Base-by-base conservation (phyloP, 164 flowering plant species). In the Umbellularia californica region DNA sequence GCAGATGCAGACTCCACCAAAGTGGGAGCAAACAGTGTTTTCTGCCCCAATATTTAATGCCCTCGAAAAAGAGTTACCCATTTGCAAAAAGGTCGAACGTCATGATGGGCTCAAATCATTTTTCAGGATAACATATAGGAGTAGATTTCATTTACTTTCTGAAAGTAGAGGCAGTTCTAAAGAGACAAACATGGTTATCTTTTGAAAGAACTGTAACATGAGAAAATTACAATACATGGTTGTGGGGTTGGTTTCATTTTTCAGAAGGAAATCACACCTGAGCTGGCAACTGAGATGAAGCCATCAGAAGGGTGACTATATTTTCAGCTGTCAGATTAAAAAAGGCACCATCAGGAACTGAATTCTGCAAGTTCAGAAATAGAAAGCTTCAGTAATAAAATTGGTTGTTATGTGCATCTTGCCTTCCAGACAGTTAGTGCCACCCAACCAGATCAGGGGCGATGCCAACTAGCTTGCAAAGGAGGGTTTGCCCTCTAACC, bases 371-470 rank as follows among this genome's bases (percentile, higher is more conserved):
- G 33, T 30, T 0, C 33, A 30, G 33, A 30, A 30, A 30, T 30
- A 30, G 33, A 30, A 30, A 30, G 33, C 5, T 3, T 30, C 33
- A 30, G 5, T 30, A 30, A 30, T 3, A 30, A 2, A 2, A 28
- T 30, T 4, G 47, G 10, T 35, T 6, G 47, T 35, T 7, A 63
- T 35, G 60, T 25, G 66, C 62, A 58, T 70, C 86, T 78, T 70
- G 90, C 99, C 95, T 96, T 96, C 99, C 99, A 96, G 65, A 96
- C 81, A 75, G 98, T 97, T 68, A 94, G 79, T 28, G 83, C 93
- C 67, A 94, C 70, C 93, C 97, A 0, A 84, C 95, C 86, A 96
- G 79, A 73, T 96, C 92, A 63, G 94, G 91, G 66, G 97, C 95
- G 68, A 94, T 85, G 78, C 83, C 94, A 15, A 94, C 79, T 72